Evolutionary conservation across 2,329 filamentous ascomycete species (phyloP), one percentile per base, ranked within the genome.

Genomic region (Amauroascus niger): DNA sequence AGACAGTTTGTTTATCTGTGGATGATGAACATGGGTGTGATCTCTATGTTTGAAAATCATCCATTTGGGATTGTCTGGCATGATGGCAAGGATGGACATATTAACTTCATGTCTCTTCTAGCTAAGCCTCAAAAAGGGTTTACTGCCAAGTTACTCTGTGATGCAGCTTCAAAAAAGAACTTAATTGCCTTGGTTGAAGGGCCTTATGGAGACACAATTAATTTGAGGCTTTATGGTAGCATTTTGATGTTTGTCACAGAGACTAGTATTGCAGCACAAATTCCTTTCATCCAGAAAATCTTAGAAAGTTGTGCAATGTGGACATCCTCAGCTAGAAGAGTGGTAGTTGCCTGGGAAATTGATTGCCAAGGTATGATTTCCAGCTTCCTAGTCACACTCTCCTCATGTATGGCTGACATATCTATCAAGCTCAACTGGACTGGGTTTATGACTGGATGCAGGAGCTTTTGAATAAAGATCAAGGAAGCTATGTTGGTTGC

Each of bases 201-300:
- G 30, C 65, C 60, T 22, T 59, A 70, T 46, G 58, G 66, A 18
- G 57, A 43, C 20, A 59, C 48, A 33, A 54, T 58, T 49, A 32
- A 49, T 28, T 58, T 66, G 28, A 49, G 58, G 0, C 47, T 64
- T 43, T 70, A 64, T 57, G 53, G 66, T 41, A 58, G 59, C 53
- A 58, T 70, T 16, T 57, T 71, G 3, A 67, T 72, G 54, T 55
- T 70, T 20, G 58, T 63, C 6, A 71, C 60, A 33, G 61, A 63
- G n/a, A 69, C 69, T 35, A 60, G 67, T 1, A 69, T 71, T 32
- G 57, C 61, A n/a, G 61, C 63, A 33, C 57, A 67, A 37, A 55
- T 71, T 46, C 65, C 58, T 7, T 69, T 68, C 58, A 61, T 71
- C 6, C 68, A 67, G 46, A 57, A 69, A 53, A 59, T 71, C 6